Evolutionary conservation across 805 yeast species (phyloP).

Genomic region (Wickerhamiella cacticola): DNA sequence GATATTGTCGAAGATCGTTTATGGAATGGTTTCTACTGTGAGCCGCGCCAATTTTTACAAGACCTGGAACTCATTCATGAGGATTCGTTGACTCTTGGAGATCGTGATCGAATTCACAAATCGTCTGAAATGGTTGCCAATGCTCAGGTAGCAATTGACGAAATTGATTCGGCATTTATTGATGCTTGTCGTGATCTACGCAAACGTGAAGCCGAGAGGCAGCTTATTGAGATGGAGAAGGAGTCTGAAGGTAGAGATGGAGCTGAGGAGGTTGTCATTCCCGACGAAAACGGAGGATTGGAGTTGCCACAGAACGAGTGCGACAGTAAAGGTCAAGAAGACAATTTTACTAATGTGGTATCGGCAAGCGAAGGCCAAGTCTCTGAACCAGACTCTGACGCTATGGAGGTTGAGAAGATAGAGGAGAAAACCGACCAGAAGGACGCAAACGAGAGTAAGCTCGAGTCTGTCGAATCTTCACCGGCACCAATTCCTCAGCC

Average conservation of each 20-base stretch:
- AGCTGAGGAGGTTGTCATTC: not conserved
- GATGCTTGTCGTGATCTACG: slow-evolving; percentile 61
- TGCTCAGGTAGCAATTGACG: slow-evolving; percentile 92
- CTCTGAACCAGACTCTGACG: not conserved
- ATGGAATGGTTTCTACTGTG: slow-evolving; percentile 94
- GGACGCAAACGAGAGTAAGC: not conserved
- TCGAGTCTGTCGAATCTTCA: not conserved
- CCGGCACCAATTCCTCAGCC: not conserved
- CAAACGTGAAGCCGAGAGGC: slow-evolving; percentile 19
- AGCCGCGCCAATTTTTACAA: slow-evolving; percentile 76
- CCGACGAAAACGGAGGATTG: no score
- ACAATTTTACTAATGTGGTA: no score
- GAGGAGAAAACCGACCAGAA: not conserved
- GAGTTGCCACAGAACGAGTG: no score
- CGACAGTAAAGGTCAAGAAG: no score
- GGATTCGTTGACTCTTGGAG: slow-evolving; percentile 64
- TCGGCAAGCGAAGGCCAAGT: not conserved
- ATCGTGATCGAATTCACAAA: slow-evolving; percentile 63
- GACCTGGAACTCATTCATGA: slow-evolving; percentile 75
- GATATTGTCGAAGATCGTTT: slow-evolving; percentile 88
- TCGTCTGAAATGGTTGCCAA: slow-evolving; percentile 95
- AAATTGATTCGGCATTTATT: slow-evolving; percentile 60
- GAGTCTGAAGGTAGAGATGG: slow-evolving; percentile 12
- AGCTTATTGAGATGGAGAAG: slow-evolving; percentile 20
- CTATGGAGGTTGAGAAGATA: not conserved